Percentiles rank a stretch among this genome's conserved stretches.
phyloP scores from a whole-genome alignment of 352 stramenopile species.

The Pythium sp. region DNA sequence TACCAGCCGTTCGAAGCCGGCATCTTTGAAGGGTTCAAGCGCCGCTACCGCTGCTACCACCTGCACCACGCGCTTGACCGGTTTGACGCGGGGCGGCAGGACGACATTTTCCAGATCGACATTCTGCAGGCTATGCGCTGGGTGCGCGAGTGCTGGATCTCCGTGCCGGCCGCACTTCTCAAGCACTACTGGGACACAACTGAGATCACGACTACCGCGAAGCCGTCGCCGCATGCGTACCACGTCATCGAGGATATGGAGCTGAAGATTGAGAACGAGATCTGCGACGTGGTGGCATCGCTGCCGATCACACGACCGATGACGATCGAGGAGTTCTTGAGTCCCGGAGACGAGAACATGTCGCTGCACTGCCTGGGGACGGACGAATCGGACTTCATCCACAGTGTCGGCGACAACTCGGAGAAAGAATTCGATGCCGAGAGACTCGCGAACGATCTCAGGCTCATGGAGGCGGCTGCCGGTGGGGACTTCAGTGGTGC shows the following conservation, averaged over 20 bases:
- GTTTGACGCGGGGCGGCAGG: constrained; percentile 40
- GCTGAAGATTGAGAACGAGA: constrained; percentile 44
- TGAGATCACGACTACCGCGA: constrained; percentile 27
- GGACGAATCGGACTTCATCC: constrained; percentile 43
- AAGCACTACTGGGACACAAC: constrained; percentile 41
- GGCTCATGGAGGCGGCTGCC: not conserved
- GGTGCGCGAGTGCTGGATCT: constrained; percentile 44
- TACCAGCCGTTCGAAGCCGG: constrained; percentile 41
- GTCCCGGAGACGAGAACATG: constrained; percentile 38
- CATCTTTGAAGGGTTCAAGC: constrained; percentile 49
- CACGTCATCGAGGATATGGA: constrained; percentile 35
- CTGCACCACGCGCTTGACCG: constrained; percentile 52
- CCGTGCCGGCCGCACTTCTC: constrained; percentile 28
- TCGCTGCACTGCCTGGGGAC: constrained; percentile 41
- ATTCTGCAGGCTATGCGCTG: constrained; percentile 53
- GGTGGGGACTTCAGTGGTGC: not conserved
- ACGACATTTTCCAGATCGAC: constrained; percentile 46
- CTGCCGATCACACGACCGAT: constrained; percentile 39
- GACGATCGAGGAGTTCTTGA: constrained; percentile 50
- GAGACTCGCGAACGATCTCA: constrained; percentile 6
- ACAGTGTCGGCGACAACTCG: constrained; percentile 18
- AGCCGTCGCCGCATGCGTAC: constrained; percentile 13
- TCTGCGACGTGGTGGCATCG: constrained; percentile 41
- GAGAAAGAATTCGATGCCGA: not conserved
- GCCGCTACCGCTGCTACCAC: constrained; percentile 49